These are phyloP conservation scores for Mucor mucedo DNA, from an alignment of 371 early-diverging fungal species.

Conservation along the genomic window DNA sequence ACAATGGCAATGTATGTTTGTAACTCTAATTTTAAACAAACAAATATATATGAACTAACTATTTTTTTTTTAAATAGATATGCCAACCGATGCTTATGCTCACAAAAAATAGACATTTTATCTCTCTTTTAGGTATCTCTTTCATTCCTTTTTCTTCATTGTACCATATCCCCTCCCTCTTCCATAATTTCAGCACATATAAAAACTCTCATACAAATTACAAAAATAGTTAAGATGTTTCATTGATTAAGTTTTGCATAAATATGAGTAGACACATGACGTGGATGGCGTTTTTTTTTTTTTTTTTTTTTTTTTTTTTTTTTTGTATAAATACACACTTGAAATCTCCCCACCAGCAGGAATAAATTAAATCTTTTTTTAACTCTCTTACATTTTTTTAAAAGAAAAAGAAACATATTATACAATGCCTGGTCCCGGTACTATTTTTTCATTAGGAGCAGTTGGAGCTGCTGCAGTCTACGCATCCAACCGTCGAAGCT, in stretches of 20 bases:
- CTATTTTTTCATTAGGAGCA: slow-evolving; percentile 50
- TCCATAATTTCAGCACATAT: background rate
- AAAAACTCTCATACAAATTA: background rate
- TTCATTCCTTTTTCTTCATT: too few species aligned
- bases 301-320: background rate
- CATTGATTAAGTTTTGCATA: slow-evolving; percentile 4
- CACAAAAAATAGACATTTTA: background rate
- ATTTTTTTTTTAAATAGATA: too few species aligned
- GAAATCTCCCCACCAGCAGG: too few species aligned
- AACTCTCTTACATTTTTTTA: background rate
- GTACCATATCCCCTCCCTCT: background rate
- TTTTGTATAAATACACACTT: background rate
- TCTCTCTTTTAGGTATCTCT: background rate
- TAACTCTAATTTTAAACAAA: background rate
- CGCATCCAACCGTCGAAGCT: slow-evolving; percentile 28
- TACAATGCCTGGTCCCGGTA: slow-evolving; percentile 49
- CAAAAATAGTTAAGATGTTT: background rate
- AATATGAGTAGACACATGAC: background rate
- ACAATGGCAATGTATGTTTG: slow-evolving; percentile 27
- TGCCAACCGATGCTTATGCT: too few species aligned
- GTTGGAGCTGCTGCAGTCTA: slow-evolving; percentile 46
- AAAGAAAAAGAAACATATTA: background rate
- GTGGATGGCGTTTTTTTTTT: background rate
- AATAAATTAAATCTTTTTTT: background rate
- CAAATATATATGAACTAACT: too few species aligned